Evolutionary conservation across 2,329 filamentous ascomycete species (phyloP), one percentile per base, ranked within the genome.

Genomic region (Beauveria sp.): DNA sequence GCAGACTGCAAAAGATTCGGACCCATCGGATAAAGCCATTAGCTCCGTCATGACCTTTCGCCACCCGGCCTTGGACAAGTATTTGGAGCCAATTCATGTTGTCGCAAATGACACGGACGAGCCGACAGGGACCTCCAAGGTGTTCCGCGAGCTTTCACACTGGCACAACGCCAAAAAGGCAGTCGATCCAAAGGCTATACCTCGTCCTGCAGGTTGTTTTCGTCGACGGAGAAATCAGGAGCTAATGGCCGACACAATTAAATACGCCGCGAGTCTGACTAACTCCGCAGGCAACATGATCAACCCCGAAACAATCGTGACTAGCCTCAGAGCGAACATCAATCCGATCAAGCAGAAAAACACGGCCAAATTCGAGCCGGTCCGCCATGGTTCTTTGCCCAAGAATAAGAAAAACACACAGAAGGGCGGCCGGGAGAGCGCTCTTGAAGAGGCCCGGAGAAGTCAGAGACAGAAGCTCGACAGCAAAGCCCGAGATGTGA

Each of bases 221-320:
- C 71, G 77, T 7, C 72, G 71, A 58, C 79, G 75, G 64, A 75
- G 75, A 58, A 85, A 87, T 50, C 87, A 91, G 66, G 78, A 77
- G 57, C 86, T 84, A 68, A 88, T 89, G 82, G 80, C 81, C 1
- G 86, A 89, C 62, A 88, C 88, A 72, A 79, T 80, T 30, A 77
- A 79, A 1, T 92, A 91, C 69, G 86, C 89, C 1, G 86, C 85
- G 14, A 90, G 86, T 71, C 76, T 91, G 52, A 89, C 86, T 0
- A 87, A 86, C 61, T 78, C 84, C 0, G 76, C 79, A 2, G 87
- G 86, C 3, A 88, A 85, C 65, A 76, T 75, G 2, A 77, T 90
- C 5, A 78, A 87, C 26, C 86, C 86, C 0, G 86, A 90, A 69
- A 83, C 77, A 4, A 82, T 91, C 54, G 80, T 87, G 18, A 30